These are phyloP conservation scores for Aspergillus incahuasiensis DNA, from an alignment of 495 filamentous ascomycete species.

Conservation along the genomic window DNA sequence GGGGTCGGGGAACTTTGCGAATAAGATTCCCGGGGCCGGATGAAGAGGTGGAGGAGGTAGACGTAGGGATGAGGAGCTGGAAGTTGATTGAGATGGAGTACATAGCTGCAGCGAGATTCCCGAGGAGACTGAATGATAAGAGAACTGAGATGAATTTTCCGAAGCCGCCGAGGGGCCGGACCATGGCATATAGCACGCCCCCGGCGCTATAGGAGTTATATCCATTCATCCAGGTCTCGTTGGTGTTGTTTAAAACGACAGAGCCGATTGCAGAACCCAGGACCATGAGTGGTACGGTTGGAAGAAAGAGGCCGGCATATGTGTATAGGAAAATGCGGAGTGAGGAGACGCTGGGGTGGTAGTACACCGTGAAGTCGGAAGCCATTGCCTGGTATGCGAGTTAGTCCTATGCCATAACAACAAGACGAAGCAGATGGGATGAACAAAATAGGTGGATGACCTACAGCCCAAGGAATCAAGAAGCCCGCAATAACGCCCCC, in stretches of 20 bases:
- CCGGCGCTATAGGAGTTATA: conserved; percentile 44
- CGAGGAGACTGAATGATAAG: conserved; percentile 47
- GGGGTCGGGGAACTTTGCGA: conserved; percentile 46
- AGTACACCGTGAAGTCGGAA: conserved; percentile 12
- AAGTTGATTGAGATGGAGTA: conserved; percentile 54
- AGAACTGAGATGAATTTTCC: conserved; percentile 53
- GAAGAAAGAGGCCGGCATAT: conserved; percentile 42
- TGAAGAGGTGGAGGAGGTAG: no score
- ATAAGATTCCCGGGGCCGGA: no score
- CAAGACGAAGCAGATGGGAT: no score
- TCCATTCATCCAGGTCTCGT: conserved; percentile 37
- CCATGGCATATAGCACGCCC: conserved; percentile 52
- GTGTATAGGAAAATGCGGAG: conserved; percentile 12
- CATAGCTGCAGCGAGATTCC: conserved; percentile 41
- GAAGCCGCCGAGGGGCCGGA: conserved; percentile 47
- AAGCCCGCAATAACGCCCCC: conserved; percentile 12
- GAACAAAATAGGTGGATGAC: neutral
- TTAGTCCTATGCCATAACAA: no score
- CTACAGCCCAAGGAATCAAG: conserved; percentile 12
- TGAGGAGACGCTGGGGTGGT: conserved; percentile 8
- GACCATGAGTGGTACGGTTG: conserved; percentile 48
- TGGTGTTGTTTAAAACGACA: conserved; percentile 24
- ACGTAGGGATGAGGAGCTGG: conserved; percentile 48
- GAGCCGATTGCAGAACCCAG: conserved; percentile 53
- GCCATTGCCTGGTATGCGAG: conserved; percentile 10